A percentile compares a stretch with the other conserved stretches of the same genome.
Evolutionary conservation across 2,329 filamentous ascomycete genomes (phyloP).

Genomic region (Sporothrix sp.): DNA sequence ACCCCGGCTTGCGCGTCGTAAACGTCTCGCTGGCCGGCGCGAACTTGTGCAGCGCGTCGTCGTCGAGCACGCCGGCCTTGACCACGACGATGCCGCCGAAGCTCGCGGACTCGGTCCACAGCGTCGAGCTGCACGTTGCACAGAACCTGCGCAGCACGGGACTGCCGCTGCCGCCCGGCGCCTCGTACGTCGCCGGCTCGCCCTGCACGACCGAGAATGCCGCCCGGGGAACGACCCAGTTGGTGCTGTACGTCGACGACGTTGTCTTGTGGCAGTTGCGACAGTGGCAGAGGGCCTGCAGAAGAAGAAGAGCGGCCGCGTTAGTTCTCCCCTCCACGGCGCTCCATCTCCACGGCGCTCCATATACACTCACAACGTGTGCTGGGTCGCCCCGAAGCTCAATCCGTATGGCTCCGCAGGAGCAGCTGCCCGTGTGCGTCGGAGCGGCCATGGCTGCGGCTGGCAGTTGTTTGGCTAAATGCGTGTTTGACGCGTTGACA

Average conservation of each 20-base stretch:
- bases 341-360: neutral
- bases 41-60: neutral
- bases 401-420: neutral
- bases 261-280: constrained; percentile 4
- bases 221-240: neutral
- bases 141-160: neutral
- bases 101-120: neutral
- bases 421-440: constrained; percentile 4
- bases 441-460: neutral
- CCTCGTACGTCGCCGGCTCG: neutral
- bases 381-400: neutral
- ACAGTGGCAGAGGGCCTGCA: constrained; percentile 2
- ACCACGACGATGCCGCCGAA: neutral
- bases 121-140: neutral
- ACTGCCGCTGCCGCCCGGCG: neutral
- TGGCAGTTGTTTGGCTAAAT: too few relatives aligned
- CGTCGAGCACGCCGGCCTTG: constrained; percentile 2
- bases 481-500: too few relatives aligned
- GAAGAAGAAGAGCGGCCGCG: too few relatives aligned
- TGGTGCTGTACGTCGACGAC: neutral
- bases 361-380: neutral
- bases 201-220: neutral
- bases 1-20: neutral
- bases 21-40: neutral
- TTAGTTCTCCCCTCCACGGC: neutral